Conservation (phyloP, 495 filamentous ascomycete species). For the Pseudomonodictys pantanalensis region DNA sequence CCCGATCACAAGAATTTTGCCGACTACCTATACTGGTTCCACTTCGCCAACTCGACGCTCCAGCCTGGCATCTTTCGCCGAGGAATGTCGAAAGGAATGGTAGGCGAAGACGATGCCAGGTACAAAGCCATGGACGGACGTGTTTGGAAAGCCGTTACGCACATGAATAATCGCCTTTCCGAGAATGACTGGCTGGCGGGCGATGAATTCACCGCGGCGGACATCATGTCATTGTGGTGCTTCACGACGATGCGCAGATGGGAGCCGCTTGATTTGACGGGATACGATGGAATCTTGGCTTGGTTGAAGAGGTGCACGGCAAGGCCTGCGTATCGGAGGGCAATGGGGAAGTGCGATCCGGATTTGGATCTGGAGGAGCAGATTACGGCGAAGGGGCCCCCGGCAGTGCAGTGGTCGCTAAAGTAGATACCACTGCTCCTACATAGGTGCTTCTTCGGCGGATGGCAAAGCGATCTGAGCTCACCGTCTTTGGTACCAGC, state of each 20-base stretch:
- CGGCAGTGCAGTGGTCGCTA: not conserved
- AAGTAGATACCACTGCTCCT: too few species aligned
- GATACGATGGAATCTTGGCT: slow-evolving; percentile 44
- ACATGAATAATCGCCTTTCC: slow-evolving; percentile 26
- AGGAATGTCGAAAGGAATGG: slow-evolving; percentile 21
- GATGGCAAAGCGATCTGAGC: too few species aligned
- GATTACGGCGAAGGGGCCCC: not conserved
- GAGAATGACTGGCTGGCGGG: slow-evolving; percentile 57
- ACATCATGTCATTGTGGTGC: slow-evolving; percentile 55
- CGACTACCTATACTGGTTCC: slow-evolving; percentile 60
- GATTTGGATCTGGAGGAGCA: not conserved
- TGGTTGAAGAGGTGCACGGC: slow-evolving; percentile 40
- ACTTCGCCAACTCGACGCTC: slow-evolving; percentile 58
- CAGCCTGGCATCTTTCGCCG: slow-evolving; percentile 40
- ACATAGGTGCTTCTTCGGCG: too few species aligned
- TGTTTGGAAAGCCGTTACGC: slow-evolving; percentile 4
- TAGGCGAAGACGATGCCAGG: not conserved
- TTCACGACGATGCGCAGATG: slow-evolving; percentile 56
- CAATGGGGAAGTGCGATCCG: slow-evolving; percentile 16
- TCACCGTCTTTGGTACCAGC: too few species aligned
- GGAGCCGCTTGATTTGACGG: slow-evolving; percentile 41
- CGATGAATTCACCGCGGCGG: slow-evolving; percentile 57
- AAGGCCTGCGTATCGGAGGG: slow-evolving; percentile 6
- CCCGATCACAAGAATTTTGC: slow-evolving; percentile 49
- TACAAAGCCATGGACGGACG: slow-evolving; percentile 27